These are phyloP conservation scores for Fusarium sulawesiense DNA, from an alignment of 2,329 filamentous ascomycete species.

Conservation along the genomic window DNA sequence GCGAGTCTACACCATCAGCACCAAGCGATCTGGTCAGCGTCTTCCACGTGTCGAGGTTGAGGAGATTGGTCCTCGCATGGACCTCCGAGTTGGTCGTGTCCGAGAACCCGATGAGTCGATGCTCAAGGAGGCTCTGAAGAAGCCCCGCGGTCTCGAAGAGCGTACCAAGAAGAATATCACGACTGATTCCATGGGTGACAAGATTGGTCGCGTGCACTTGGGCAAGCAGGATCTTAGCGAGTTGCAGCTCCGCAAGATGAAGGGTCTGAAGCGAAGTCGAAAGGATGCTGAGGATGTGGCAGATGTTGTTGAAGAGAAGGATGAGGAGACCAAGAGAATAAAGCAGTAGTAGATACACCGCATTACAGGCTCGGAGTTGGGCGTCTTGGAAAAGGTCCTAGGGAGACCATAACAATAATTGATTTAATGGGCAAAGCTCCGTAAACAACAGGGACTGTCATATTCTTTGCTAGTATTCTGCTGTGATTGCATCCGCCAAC, in stretches of 20 bases:
- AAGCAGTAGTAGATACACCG: slow-evolving; percentile 47
- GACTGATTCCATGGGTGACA: slow-evolving; percentile 93
- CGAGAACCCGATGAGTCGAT: slow-evolving; percentile 81
- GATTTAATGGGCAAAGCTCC: slow-evolving; percentile 38
- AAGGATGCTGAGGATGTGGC: slow-evolving; percentile 65
- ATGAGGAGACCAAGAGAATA: slow-evolving; percentile 54
- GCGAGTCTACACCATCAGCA: slow-evolving; percentile 86
- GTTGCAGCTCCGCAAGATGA: slow-evolving; percentile 98
- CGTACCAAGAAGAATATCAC: slow-evolving; percentile 95
- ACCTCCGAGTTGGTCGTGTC: slow-evolving; percentile 86
- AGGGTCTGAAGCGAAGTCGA: slow-evolving; percentile 89
- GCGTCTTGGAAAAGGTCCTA: slow-evolving; percentile 49
- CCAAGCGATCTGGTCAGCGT: slow-evolving; percentile 86
- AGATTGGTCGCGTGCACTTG: slow-evolving; percentile 92
- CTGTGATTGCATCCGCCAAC: not conserved
- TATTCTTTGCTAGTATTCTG: not conserved
- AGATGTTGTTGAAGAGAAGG: slow-evolving; percentile 55
- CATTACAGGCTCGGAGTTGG: slow-evolving; percentile 47
- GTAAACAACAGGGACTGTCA: not conserved
- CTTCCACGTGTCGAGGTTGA: slow-evolving; percentile 92
- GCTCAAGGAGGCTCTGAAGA: slow-evolving; percentile 92
- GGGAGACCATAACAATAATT: slow-evolving; percentile 46
- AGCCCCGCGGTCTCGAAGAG: slow-evolving; percentile 79
- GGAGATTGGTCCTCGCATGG: slow-evolving; percentile 94
- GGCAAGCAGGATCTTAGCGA: slow-evolving; percentile 88